Base-by-base conservation (phyloP, 2,329 filamentous ascomycete genomes). In the Cladophialophora yegresii region DNA sequence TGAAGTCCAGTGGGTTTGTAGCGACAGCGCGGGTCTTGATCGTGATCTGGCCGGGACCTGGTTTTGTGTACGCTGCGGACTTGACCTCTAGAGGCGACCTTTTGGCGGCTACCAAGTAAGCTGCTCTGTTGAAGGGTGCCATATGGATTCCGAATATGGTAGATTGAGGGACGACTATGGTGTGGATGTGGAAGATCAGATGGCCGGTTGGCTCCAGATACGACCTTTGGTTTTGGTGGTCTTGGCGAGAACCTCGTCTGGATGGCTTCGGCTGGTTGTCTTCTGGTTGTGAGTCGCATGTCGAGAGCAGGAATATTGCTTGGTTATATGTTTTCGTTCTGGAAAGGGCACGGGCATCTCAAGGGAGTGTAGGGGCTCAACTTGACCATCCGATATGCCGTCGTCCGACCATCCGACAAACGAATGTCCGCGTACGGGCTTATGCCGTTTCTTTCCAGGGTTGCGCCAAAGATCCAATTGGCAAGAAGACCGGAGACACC, bases 1-100 rank as follows among this genome's bases (percentile, higher is more conserved):
- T 71, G 50, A 69, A 73, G 63, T 82, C 80, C 9, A 74, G 55
- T 16, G 72, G 71, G 61, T 75, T 74, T 62, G 73, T 67, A 9
- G 72, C 72, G 1, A 72, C 58, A 5, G 73, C 73, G 4, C 57
- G 54, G 22, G 67, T 73, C n/a, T 67, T 67, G 49, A 74, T 64
- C 1, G 73, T 30, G 36, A 75, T 67, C 57, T 73, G 64, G 54
- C 69, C 55, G 13, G 40, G 36, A 12, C 56, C 56, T n/a, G 71
- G 70, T 6, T 26, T 26, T 6, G 61, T 58, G 23, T 64, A 67
- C 1, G 69, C 62, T 10, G 57, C 60, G 12, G 70, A 51, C 5
- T 64, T 68, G 58, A 73, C 62, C 16, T 70, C 28, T 13, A 74
- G 64, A 9, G 70, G 69, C 22, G 47, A 64, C 45, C 55, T 54